Evolutionary conservation across 495 filamentous ascomycete genomes (phyloP).

Genomic region (Penicillium bialowiezense): DNA sequence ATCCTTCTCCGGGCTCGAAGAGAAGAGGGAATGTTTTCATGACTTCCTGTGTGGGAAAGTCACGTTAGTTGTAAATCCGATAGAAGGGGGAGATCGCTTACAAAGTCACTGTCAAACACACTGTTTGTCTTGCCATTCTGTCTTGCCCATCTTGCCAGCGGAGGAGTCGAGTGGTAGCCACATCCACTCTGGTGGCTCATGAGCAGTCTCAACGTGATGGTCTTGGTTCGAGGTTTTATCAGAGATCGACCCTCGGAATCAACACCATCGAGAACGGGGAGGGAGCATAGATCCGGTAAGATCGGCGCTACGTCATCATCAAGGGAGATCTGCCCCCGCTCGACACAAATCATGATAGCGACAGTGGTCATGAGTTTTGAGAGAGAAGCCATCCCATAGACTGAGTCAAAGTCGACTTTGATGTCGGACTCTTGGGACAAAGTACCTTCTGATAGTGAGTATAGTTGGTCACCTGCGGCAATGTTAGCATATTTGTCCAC

Average conservation of each 20-base stretch:
- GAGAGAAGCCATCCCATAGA: not conserved
- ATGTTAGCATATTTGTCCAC: not conserved
- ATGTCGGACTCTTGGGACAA: not conserved
- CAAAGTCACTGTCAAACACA: conserved; percentile 1
- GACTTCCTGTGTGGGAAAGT: not conserved
- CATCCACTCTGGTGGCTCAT: conserved; percentile 1
- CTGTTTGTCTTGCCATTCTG: conserved; percentile 1
- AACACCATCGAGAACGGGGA: not conserved
- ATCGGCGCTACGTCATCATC: not conserved
- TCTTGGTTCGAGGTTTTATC: not conserved
- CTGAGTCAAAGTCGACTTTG: not conserved
- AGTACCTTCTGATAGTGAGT: not conserved
- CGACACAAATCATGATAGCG: not conserved
- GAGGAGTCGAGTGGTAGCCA: not conserved
- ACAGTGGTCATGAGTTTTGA: not conserved
- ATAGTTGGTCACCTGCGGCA: not conserved
- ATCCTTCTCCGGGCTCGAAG: conserved; percentile 43
- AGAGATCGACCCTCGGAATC: not conserved
- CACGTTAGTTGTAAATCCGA: not conserved
- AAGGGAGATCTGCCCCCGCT: not conserved
- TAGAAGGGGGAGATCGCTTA: not conserved
- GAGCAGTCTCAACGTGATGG: not conserved
- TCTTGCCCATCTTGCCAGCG: not conserved
- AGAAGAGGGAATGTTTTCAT: conserved; percentile 26
- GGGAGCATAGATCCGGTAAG: not conserved